Percentiles rank a stretch among this genome's conserved stretches.
Conservation (phyloP, 2,329 filamentous ascomycete genomes). For the Cordyceps fumosorosea region DNA sequence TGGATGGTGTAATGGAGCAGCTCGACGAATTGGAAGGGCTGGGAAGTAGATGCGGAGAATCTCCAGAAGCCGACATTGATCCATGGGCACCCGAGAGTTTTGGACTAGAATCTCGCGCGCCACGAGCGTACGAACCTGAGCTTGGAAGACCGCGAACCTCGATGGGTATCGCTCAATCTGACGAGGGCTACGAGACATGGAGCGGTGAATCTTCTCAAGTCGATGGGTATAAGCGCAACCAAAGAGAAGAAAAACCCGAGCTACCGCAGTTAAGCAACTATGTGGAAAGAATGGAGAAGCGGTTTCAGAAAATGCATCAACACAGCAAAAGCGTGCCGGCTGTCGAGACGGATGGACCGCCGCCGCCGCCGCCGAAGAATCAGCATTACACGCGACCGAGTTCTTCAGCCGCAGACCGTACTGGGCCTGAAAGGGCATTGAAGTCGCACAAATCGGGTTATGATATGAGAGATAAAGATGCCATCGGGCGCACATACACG, state of each 20-base stretch:
- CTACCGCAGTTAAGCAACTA: constrained; percentile 76
- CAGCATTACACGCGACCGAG: constrained; percentile 48
- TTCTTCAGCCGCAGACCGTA: constrained; percentile 46
- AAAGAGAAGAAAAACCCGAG: constrained; percentile 42
- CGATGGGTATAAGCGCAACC: constrained; percentile 34
- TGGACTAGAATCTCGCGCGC: constrained; percentile 40
- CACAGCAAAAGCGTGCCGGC: constrained; percentile 41
- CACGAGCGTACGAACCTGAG: constrained; percentile 22
- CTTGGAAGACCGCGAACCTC: constrained; percentile 58
- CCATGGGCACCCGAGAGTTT: constrained; percentile 93
- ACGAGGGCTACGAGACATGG: constrained; percentile 56
- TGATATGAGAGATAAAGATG: constrained; percentile 59
- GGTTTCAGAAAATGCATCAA: constrained; percentile 65
- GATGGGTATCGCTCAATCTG: constrained; percentile 57
- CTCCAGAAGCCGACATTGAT: constrained; percentile 53
- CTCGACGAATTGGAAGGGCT: constrained; percentile 65
- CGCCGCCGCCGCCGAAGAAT: constrained; percentile 57
- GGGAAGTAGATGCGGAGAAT: constrained; percentile 49
- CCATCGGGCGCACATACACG: constrained; percentile 73
- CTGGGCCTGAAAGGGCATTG: constrained; percentile 39
- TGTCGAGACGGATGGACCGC: constrained; percentile 44
- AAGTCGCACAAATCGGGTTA: constrained; percentile 68
- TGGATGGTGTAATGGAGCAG: constrained; percentile 97
- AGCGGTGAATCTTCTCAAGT: constrained; percentile 48
- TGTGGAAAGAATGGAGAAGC: constrained; percentile 84